These are phyloP conservation scores for Amphicarpaea edgeworthii DNA, from an alignment of 306 rosid genomes.

Conservation along the genomic window DNA sequence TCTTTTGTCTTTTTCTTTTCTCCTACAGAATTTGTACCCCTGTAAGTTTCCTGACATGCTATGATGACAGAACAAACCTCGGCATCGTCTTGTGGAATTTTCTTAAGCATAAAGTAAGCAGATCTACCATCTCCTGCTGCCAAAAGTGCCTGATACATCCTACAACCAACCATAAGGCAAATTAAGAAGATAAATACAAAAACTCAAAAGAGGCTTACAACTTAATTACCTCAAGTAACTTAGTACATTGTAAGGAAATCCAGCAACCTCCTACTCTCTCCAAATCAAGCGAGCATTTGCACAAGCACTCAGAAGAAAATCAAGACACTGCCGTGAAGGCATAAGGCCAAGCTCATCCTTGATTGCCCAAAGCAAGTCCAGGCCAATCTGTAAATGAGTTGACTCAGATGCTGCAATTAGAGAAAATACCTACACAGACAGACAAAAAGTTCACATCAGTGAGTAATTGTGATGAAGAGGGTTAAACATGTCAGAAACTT, in stretches of 20 bases:
- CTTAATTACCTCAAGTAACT: slow-evolving; percentile 76
- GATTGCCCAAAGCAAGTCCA: slow-evolving; percentile 69
- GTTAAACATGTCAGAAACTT: not conserved
- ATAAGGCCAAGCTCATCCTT: slow-evolving; percentile 69
- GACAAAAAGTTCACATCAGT: slow-evolving; percentile 6
- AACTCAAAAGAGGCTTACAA: not conserved
- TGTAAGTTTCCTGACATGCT: slow-evolving; percentile 53
- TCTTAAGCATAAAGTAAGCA: slow-evolving; percentile 54
- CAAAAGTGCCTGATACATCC: slow-evolving; percentile 89
- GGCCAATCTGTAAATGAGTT: slow-evolving; percentile 64
- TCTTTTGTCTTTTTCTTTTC: not conserved
- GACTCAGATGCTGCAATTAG: slow-evolving; percentile 58
- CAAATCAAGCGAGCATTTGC: slow-evolving; percentile 63
- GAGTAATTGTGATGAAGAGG: slow-evolving; percentile 31
- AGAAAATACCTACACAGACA: slow-evolving; percentile 64
- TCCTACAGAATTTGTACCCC: not conserved
- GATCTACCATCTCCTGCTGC: slow-evolving; percentile 68
- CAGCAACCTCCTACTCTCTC: slow-evolving; percentile 76
- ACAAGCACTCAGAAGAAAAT: slow-evolving; percentile 91
- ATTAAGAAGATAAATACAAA: slow-evolving; percentile 6
- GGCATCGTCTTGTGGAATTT: slow-evolving; percentile 67
- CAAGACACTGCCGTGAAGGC: slow-evolving; percentile 87
- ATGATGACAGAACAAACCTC: slow-evolving; percentile 63
- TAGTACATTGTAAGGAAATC: slow-evolving; percentile 72
- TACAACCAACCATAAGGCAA: slow-evolving; percentile 46